Evolutionary conservation across 108 stramenopile species (phyloP).

Genomic region (Phaeodactylum tricornutum): DNA sequence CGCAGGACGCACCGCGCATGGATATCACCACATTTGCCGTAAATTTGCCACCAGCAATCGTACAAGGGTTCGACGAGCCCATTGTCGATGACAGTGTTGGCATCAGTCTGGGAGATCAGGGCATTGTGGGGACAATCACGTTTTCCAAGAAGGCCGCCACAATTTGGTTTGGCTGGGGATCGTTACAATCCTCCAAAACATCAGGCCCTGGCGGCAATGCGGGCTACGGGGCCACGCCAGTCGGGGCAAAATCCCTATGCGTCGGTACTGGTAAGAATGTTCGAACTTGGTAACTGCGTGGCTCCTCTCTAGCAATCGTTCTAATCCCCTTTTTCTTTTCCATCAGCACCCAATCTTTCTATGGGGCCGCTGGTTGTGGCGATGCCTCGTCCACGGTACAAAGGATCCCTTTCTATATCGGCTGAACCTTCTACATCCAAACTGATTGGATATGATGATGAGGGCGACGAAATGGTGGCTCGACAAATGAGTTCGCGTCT

Average conservation of each 20-base stretch:
- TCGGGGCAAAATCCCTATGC: background rate
- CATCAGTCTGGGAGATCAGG: too few species aligned
- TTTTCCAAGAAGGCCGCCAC: constrained; percentile 47
- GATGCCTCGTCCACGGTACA: constrained; percentile 45
- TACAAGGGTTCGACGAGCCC: too few species aligned
- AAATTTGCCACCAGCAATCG: too few species aligned
- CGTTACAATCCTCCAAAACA: background rate
- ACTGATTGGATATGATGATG: constrained; percentile 48
- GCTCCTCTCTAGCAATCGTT: background rate
- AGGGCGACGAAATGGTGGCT: constrained; percentile 54
- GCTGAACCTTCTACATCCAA: constrained; percentile 37
- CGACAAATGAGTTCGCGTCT: constrained; percentile 53
- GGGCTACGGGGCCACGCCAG: background rate
- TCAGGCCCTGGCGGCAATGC: background rate
- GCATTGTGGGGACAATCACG: constrained; percentile 56
- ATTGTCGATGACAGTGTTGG: too few species aligned
- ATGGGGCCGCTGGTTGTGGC: constrained; percentile 58
- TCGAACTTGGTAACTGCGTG: constrained; percentile 1
- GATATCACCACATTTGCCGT: too few species aligned
- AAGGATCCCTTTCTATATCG: constrained; percentile 20
- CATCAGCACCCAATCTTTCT: constrained; percentile 24
- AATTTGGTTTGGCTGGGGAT: constrained; percentile 68
- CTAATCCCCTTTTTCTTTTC: background rate
- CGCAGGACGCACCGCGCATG: too few species aligned
- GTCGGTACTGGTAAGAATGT: background rate